These are phyloP conservation scores for Cyamopsis tetragonoloba DNA, from an alignment of 306 rosid genomes.

Conservation along the genomic window DNA sequence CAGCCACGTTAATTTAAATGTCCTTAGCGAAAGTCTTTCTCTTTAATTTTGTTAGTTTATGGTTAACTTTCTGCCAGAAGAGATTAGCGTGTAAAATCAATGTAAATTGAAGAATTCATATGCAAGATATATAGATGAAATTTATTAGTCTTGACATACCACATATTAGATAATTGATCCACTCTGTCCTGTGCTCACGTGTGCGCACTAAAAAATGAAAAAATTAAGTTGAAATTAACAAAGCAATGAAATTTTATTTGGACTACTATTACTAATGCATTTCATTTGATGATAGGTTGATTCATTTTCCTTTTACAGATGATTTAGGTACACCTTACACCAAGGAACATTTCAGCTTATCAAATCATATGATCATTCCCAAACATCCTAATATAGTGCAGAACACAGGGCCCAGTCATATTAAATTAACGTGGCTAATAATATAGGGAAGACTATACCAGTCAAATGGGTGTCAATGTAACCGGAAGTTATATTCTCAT, in stretches of 20 bases:
- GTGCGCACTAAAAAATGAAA: slow-evolving; percentile 44
- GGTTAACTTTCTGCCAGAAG: slow-evolving; percentile 65
- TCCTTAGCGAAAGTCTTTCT: slow-evolving; percentile 67
- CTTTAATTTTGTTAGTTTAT: slow-evolving; percentile 64
- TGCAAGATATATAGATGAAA: not conserved
- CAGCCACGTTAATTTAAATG: slow-evolving; percentile 66
- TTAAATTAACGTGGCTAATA: too few species aligned
- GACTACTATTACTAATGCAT: not conserved
- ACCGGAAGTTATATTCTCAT: too few species aligned
- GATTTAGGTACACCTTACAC: slow-evolving; percentile 17
- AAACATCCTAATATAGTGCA: slow-evolving; percentile 10
- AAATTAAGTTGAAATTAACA: slow-evolving; percentile 37
- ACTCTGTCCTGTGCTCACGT: slow-evolving; percentile 43
- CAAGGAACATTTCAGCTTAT: slow-evolving; percentile 2
- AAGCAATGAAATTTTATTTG: not conserved
- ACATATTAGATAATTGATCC: slow-evolving; percentile 9
- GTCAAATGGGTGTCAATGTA: too few species aligned
- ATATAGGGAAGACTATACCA: too few species aligned
- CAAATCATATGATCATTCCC: slow-evolving; percentile 6
- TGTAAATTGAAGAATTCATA: not conserved
- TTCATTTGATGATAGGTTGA: not conserved
- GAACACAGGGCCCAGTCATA: too few species aligned
- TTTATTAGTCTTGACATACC: not conserved
- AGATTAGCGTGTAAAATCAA: slow-evolving; percentile 23
- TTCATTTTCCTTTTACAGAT: slow-evolving; percentile 16